Conservation (phyloP, 2,329 filamentous ascomycete genomes). For the Rhytidhysteron rufulum region DNA sequence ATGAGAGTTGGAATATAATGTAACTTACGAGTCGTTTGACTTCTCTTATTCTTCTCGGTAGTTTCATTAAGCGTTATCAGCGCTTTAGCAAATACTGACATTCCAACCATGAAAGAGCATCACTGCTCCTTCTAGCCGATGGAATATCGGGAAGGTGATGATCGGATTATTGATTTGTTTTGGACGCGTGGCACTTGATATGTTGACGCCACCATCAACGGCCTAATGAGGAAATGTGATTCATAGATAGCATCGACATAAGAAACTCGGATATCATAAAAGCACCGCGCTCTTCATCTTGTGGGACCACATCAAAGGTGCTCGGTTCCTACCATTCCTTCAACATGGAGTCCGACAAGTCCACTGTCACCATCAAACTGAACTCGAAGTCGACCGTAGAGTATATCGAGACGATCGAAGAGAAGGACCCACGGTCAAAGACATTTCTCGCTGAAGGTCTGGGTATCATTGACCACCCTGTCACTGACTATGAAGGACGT, state of each 20-base stretch:
- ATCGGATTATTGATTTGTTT: background rate
- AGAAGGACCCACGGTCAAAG: background rate
- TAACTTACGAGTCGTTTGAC: background rate
- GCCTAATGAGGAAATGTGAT: background rate
- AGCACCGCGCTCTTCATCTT: background rate
- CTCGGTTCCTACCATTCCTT: background rate
- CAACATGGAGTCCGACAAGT: background rate
- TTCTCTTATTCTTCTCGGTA: background rate
- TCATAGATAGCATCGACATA: background rate
- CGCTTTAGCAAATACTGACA: background rate
- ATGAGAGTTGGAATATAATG: background rate
- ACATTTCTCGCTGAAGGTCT: background rate
- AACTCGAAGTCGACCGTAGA: background rate
- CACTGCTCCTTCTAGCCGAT: background rate
- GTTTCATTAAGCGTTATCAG: background rate
- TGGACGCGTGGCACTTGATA: background rate
- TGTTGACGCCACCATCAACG: background rate
- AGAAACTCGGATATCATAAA: background rate
- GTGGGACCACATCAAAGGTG: background rate
- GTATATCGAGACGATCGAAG: background rate
- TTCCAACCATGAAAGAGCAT: background rate
- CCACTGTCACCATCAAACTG: background rate
- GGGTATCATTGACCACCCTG: background rate
- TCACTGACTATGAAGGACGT: slow-evolving; percentile 23
- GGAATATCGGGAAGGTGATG: background rate